Percentiles rank a stretch among this genome's conserved stretches.
phyloP scores from a whole-genome alignment of 140 eudicot genomes.

The Oenanthe javanica region DNA sequence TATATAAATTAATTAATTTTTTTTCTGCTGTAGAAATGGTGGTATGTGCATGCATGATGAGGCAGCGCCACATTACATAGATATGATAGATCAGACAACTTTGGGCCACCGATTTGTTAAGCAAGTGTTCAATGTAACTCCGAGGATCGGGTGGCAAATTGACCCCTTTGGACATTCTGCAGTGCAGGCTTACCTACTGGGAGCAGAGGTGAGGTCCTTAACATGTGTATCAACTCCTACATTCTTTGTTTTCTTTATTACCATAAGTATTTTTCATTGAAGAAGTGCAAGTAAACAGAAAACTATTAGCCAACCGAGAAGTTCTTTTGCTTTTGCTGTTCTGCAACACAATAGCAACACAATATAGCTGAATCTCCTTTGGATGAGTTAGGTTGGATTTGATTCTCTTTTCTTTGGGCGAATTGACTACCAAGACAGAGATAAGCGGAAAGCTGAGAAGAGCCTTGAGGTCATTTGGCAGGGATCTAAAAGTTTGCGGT shows the following conservation, averaged over 20 bases:
- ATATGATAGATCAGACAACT: slow-evolving; percentile 98
- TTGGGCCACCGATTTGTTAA: slow-evolving; percentile 71
- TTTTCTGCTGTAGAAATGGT: slow-evolving; percentile 64
- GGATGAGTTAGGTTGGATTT: slow-evolving; percentile 75
- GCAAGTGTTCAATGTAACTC: slow-evolving; percentile 73
- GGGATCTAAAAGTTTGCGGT: slow-evolving; percentile 82
- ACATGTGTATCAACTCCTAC: background rate
- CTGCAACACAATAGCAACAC: slow-evolving; percentile 10
- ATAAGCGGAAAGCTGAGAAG: slow-evolving; percentile 69
- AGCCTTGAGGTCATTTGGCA: slow-evolving; percentile 90
- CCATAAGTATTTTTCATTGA: background rate
- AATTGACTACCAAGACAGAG: slow-evolving; percentile 95
- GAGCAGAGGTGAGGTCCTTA: slow-evolving; percentile 68
- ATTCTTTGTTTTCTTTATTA: background rate
- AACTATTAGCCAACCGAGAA: background rate
- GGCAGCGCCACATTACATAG: slow-evolving; percentile 91
- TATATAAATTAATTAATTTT: background rate
- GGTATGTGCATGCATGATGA: slow-evolving; percentile 54
- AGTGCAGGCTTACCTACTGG: slow-evolving; percentile 90
- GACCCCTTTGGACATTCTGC: slow-evolving; percentile 99
- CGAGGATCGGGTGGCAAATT: slow-evolving; percentile 97
- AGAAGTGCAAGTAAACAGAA: background rate
- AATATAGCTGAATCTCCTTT: slow-evolving; percentile 3
- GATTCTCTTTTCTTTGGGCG: slow-evolving; percentile 89
- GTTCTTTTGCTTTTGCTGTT: background rate